Evolutionary conservation across 1,284 basidiomycete species (phyloP).

Genomic region (Cerioporus squamosus): DNA sequence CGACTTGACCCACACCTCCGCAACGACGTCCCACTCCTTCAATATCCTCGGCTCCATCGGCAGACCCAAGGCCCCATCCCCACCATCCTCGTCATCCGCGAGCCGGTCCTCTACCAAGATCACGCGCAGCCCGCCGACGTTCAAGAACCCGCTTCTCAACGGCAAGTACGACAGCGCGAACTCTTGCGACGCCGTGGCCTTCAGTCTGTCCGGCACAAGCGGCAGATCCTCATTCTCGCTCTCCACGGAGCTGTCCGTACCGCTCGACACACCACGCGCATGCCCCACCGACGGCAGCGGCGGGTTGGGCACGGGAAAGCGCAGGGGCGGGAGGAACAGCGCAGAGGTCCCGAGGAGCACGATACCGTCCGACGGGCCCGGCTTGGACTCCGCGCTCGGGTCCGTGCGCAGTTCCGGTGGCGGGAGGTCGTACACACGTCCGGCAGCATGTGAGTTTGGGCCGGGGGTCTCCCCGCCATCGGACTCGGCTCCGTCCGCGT

Average conservation of each 20-base stretch:
- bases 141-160: conserved; percentile 55
- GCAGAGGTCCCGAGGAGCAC: conserved; percentile 60
- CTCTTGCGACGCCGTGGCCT: conserved; percentile 42
- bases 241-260: conserved; percentile 29
- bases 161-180: conserved; percentile 68
- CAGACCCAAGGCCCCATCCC: conserved; percentile 40
- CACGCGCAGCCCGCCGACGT: conserved; percentile 67
- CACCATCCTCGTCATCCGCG: conserved; percentile 45
- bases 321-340: conserved; percentile 43
- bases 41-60: conserved; percentile 46
- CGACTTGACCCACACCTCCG: conserved; percentile 65
- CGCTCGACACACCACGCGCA: conserved; percentile 24
- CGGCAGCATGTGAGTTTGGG: conserved; percentile 22
- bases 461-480: conserved; percentile 29
- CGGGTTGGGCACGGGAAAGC: conserved; percentile 17
- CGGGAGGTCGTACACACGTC: conserved; percentile 36
- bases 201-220: conserved; percentile 20
- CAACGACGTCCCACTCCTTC: conserved; percentile 71
- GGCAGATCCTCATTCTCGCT: conserved; percentile 41
- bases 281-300: neutral
- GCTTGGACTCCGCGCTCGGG: conserved; percentile 27
- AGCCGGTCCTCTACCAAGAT: conserved; percentile 60
- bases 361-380: conserved; percentile 33
- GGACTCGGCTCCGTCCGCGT: conserved; percentile 33
- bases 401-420: conserved; percentile 49